phyloP scores from a whole-genome alignment of 2,329 filamentous ascomycete genomes.

The Alternaria solani region DNA sequence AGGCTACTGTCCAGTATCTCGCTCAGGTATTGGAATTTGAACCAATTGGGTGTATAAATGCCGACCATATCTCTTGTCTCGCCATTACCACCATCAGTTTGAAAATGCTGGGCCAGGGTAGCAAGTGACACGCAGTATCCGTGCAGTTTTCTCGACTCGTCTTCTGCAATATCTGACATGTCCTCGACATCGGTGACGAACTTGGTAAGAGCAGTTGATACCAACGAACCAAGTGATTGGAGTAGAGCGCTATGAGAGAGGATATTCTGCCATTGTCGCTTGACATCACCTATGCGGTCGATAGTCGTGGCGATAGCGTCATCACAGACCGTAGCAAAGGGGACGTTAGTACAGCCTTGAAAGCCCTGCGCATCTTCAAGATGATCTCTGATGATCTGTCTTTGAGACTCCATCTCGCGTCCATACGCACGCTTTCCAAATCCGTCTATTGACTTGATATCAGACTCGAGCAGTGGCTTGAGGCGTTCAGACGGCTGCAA shows the following conservation, averaged over 20 bases:
- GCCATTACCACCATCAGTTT: constrained; percentile 53
- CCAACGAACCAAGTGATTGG: constrained; percentile 67
- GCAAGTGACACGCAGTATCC: constrained; percentile 64
- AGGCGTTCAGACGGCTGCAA: constrained; percentile 51
- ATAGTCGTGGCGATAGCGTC: constrained; percentile 66
- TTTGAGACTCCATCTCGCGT: constrained; percentile 70
- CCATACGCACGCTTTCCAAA: constrained; percentile 69
- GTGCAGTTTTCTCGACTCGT: constrained; percentile 67
- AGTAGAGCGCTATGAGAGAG: constrained; percentile 67
- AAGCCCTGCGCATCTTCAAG: constrained; percentile 71
- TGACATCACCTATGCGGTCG: constrained; percentile 65
- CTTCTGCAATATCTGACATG: constrained; percentile 69
- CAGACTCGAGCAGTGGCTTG: constrained; percentile 60
- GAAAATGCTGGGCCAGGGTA: constrained; percentile 65
- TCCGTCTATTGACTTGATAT: constrained; percentile 64
- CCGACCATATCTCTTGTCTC: constrained; percentile 63
- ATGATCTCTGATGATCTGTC: constrained; percentile 68
- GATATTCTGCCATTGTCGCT: constrained; percentile 65
- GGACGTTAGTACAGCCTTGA: constrained; percentile 64
- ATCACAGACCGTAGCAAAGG: constrained; percentile 67
- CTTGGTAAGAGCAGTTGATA: constrained; percentile 65
- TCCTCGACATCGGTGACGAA: constrained; percentile 70
- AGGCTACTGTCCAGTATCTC: constrained; percentile 70
- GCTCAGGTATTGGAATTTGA: constrained; percentile 70
- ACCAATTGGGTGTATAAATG: constrained; percentile 69